Conservation (phyloP, 163 green algal species). For the Coccomyxa subellipsoidea region DNA sequence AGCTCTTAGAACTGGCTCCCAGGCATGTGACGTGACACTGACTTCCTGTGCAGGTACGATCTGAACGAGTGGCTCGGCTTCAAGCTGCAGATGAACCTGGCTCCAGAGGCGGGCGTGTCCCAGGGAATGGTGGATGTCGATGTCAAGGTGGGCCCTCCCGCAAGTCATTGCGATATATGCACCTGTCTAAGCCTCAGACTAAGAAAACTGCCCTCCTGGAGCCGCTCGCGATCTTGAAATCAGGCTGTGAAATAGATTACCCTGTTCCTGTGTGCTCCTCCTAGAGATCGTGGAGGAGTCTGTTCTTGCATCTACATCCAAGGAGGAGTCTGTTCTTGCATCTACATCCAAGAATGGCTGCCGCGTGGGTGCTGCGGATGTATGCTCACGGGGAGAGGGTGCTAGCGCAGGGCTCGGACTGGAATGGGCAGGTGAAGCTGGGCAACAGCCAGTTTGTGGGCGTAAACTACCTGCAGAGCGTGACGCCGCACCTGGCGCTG, state of each 20-base stretch:
- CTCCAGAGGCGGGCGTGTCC: slow-evolving; percentile 76
- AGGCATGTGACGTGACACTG: not conserved
- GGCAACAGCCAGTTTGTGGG: slow-evolving; percentile 87
- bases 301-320: too few relatives aligned
- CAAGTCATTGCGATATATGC: too few relatives aligned
- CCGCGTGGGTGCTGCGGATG: not conserved
- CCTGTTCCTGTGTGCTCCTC: too few relatives aligned
- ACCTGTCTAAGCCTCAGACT: too few relatives aligned
- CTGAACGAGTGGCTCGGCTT: slow-evolving; percentile 66
- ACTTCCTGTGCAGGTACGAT: slow-evolving; percentile 71
- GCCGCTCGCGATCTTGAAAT: too few relatives aligned
- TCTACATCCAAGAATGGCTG: not conserved
- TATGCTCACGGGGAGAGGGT: not conserved
- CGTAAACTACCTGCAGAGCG: slow-evolving; percentile 91
- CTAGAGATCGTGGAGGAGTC: too few relatives aligned
- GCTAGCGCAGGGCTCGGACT: slow-evolving; percentile 79
- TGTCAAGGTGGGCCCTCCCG: slow-evolving; percentile 62
- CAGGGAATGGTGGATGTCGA: slow-evolving; percentile 86
- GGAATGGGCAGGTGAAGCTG: slow-evolving; percentile 92
- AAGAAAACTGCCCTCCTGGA: too few relatives aligned
- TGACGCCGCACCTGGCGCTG: slow-evolving; percentile 81
- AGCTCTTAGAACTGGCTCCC: too few relatives aligned
- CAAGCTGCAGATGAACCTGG: slow-evolving; percentile 88
- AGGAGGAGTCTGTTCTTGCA: too few relatives aligned
- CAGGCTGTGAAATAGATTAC: too few relatives aligned